These are phyloP conservation scores for Backusella circina DNA, from an alignment of 192 early-diverging fungal genomes.

Conservation along the genomic window DNA sequence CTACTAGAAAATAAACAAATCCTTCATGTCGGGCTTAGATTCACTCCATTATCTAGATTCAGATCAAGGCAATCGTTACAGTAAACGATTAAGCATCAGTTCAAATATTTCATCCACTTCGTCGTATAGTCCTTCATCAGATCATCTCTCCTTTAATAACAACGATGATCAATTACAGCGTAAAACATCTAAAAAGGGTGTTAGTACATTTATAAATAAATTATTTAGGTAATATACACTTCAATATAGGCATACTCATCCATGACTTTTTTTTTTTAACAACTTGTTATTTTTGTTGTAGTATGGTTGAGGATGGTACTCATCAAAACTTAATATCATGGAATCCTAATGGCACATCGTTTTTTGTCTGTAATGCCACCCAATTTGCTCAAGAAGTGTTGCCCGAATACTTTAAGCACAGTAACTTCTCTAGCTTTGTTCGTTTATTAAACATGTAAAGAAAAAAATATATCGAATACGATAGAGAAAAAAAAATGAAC, in stretches of 20 bases:
- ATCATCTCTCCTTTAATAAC: neutral
- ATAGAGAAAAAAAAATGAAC: conserved; percentile 9
- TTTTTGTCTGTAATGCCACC: conserved; percentile 86
- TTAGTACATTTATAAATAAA: conserved; percentile 21
- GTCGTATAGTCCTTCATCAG: neutral
- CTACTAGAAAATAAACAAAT: neutral
- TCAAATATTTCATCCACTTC: neutral
- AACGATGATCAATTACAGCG: neutral
- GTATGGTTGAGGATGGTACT: conserved; percentile 82
- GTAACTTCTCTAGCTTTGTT: conserved; percentile 89
- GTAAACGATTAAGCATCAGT: neutral
- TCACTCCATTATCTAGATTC: neutral
- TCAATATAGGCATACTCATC: neutral
- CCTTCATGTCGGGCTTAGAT: neutral
- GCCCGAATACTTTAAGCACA: conserved; percentile 91
- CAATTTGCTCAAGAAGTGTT: conserved; percentile 85
- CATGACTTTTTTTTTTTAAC: neutral
- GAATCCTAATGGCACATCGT: conserved; percentile 82
- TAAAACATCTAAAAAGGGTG: conserved; percentile 15
- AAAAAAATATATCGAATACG: neutral
- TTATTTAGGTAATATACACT: conserved; percentile 1
- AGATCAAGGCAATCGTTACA: neutral
- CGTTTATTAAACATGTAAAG: conserved; percentile 80
- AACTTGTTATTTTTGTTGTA: neutral
- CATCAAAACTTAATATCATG: conserved; percentile 87